Base-by-base conservation (phyloP, 2,329 filamentous ascomycete species). In the Phialophora macrospora region DNA sequence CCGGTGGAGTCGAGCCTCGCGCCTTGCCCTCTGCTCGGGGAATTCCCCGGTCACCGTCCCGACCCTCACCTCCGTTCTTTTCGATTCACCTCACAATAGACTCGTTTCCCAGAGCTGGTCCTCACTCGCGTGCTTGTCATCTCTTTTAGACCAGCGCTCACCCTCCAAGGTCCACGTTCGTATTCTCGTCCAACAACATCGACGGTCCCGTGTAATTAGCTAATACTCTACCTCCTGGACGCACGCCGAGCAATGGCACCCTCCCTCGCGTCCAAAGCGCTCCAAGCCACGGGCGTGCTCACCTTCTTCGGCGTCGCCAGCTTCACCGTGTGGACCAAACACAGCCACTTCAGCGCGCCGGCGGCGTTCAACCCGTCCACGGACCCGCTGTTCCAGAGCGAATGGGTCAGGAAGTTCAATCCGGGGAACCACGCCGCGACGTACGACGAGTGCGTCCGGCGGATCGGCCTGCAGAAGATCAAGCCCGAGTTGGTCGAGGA, bases 401-500 rank as follows among this genome's bases (percentile, higher is more conserved):
- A 81, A 20, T 76, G 82, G 62, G 90, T 84, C 79, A 77, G 80
- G 56, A 82, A 81, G 65, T 83, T 84, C 76, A 92, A 92, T 72
- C 85, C 86, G 1, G 81, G 84, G 49, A 77, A 80, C 34, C 90
- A 91, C 75, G 85, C 88, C 0, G 80, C 84, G 0, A 85, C 84
- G 0, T 84, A 90, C 64, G 90, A 92, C 73, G 77, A 89, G 11
- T 88, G 85, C 71, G 79, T 90, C 70, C 85, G 86, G 70, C 82
- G 81, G 41, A 82, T 92, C 0, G 86, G 88, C 0, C 74, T 92
- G 56, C 79, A 79, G 55, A 85, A 87, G 73, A 86, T 92, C 67
- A 83, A 85, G 32, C 88, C 89, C 0, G 85, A 88, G 68, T 79
- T 92, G 61, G 77, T 91, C 14, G 80, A 71, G 60, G 71, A 73